Conservation (phyloP, 371 early-diverging fungal genomes). For the Actinomucor elegans region DNA sequence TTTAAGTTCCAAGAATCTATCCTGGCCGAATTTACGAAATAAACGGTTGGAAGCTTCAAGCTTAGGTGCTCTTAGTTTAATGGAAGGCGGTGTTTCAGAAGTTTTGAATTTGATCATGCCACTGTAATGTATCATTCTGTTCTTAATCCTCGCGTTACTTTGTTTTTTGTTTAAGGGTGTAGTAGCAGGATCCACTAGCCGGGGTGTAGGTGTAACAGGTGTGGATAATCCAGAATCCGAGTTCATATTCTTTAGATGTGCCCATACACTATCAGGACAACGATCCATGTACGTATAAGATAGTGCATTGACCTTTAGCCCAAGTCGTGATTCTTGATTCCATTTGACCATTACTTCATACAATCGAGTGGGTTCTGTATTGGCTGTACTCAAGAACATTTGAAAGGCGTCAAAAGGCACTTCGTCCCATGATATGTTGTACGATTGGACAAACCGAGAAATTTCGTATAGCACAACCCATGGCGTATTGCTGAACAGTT, state of each 20-base stretch:
- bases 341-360: constrained; percentile 34
- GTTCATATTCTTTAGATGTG: constrained; percentile 8
- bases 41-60: constrained; percentile 41
- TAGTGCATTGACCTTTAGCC: constrained; percentile 4
- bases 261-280: constrained; percentile 37
- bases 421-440: constrained; percentile 24
- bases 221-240: background rate
- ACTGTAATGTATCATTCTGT: constrained; percentile 33
- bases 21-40: constrained; percentile 42
- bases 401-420: constrained; percentile 28
- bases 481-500: constrained; percentile 14
- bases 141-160: background rate
- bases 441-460: constrained; percentile 27
- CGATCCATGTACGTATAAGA: constrained; percentile 28
- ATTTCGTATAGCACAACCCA: constrained; percentile 38
- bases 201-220: background rate
- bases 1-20: constrained; percentile 41
- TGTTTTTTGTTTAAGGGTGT: background rate
- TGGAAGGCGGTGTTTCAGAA: background rate
- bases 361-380: constrained; percentile 17
- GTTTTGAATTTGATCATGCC: constrained; percentile 17
- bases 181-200: background rate
- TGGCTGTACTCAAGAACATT: constrained; percentile 21
- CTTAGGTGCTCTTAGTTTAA: constrained; percentile 26
- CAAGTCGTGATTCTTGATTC: constrained; percentile 21